phyloP scores from a whole-genome alignment of 805 yeast genomes.

The Hanseniaspora osmophila region DNA sequence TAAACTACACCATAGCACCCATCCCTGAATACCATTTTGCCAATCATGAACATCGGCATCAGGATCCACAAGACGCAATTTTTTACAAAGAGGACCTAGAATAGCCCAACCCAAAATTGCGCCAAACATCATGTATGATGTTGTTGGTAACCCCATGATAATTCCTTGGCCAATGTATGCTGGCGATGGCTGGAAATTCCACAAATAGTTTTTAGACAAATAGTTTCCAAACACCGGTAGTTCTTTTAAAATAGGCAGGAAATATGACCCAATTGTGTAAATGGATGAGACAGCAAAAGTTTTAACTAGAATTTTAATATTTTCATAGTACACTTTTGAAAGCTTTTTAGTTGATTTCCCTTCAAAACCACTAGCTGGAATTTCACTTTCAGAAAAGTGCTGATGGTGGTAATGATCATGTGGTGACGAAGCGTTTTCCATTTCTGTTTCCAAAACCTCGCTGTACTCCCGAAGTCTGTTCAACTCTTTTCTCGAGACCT shows the following conservation, averaged over 20 bases:
- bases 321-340: conserved; percentile 29
- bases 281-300: conserved; percentile 59
- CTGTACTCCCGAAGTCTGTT: conserved; percentile 16
- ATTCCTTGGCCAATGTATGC: conserved; percentile 97
- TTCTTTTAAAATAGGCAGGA: conserved; percentile 51
- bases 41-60: conserved; percentile 63
- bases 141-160: conserved; percentile 90
- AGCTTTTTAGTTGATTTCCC: conserved; percentile 10
- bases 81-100: conserved; percentile 65
- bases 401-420: neutral
- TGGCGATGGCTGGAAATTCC: conserved; percentile 93
- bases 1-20: conserved; percentile 90
- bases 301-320: conserved; percentile 40
- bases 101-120: conserved; percentile 85
- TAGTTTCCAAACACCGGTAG: conserved; percentile 64
- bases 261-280: conserved; percentile 61
- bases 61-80: conserved; percentile 77
- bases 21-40: conserved; percentile 89
- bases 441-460: conserved; percentile 13
- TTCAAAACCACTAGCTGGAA: conserved; percentile 1
- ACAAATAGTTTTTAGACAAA: conserved; percentile 50
- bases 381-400: neutral
- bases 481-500: conserved; percentile 18
- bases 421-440: neutral
- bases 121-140: conserved; percentile 81